phyloP scores from a whole-genome alignment of 2,329 filamentous ascomycete genomes.

The Immersiporthe knoxdaviesiana region DNA sequence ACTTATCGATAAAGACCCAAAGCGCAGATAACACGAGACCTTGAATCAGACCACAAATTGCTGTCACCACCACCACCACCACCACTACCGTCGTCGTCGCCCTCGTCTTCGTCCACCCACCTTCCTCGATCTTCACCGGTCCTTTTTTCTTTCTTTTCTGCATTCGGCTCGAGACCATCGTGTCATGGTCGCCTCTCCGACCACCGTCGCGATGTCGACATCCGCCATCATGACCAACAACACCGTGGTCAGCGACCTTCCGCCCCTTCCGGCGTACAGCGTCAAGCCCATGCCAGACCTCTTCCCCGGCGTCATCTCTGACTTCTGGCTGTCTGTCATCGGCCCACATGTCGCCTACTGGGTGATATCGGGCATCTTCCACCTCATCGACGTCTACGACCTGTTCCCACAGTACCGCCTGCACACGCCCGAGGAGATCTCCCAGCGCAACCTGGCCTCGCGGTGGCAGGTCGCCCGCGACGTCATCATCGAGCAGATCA shows the following conservation, averaged over 20 bases:
- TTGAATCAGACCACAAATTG: background rate
- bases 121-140: constrained; percentile 3
- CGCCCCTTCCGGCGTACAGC: constrained; percentile 83
- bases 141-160: background rate
- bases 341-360: constrained; percentile 87
- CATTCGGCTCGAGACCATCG: background rate
- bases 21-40: background rate
- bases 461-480: constrained; percentile 86
- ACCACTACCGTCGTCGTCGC: background rate
- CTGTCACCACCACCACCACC: background rate
- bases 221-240: constrained; percentile 52
- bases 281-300: constrained; percentile 71
- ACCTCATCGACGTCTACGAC: constrained; percentile 82
- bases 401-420: constrained; percentile 89
- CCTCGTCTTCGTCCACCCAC: background rate
- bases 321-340: constrained; percentile 77
- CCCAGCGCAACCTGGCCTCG: constrained; percentile 83
- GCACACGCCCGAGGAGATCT: constrained; percentile 90
- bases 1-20: constrained; percentile 26
- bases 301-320: constrained; percentile 71
- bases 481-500: constrained; percentile 87
- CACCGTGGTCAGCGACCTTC: constrained; percentile 66
- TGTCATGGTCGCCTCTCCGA: constrained; percentile 47
- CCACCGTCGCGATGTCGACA: constrained; percentile 44
- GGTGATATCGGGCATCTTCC: constrained; percentile 82